Percentiles rank a stretch among this genome's conserved stretches.
Evolutionary conservation across 257 asterid genomes (phyloP).

Genomic region (Catharanthus roseus): DNA sequence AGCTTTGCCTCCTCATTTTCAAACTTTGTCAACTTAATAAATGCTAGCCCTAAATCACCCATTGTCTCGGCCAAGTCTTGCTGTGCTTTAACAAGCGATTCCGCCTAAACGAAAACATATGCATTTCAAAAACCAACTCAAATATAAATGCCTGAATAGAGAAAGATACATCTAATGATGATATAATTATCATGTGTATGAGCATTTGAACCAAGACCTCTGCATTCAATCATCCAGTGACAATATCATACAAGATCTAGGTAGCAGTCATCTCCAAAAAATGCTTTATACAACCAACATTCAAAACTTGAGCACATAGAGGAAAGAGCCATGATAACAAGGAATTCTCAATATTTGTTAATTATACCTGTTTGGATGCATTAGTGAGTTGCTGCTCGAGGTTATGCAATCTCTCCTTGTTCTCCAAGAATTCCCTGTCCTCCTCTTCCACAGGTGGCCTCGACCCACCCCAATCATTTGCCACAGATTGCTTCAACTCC

Average conservation of each 20-base stretch:
- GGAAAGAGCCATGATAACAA: conserved; percentile 4
- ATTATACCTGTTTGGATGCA: conserved; percentile 75
- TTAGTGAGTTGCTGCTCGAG: conserved; percentile 84
- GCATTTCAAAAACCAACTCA: neutral
- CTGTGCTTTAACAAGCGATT: conserved; percentile 79
- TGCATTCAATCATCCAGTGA: neutral
- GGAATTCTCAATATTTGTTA: neutral
- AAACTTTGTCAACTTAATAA: conserved; percentile 77
- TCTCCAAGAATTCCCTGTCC: conserved; percentile 79
- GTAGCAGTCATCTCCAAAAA: too few relatives aligned
- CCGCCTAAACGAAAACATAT: conserved; percentile 49
- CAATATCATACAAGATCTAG: neutral
- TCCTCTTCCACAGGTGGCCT: conserved; percentile 72
- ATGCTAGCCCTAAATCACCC: conserved; percentile 88
- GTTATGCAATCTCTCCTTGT: conserved; percentile 60
- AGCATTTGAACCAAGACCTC: neutral
- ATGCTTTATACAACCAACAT: neutral
- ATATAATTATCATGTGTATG: neutral
- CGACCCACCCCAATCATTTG: conserved; percentile 77
- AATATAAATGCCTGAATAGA: neutral
- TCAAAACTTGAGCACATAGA: neutral
- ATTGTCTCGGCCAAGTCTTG: conserved; percentile 82
- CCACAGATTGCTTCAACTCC: conserved; percentile 92
- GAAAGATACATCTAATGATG: neutral
- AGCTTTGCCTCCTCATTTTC: conserved; percentile 68